Base-by-base conservation (phyloP, 352 stramenopile species). In the Globisporangium nunn region DNA sequence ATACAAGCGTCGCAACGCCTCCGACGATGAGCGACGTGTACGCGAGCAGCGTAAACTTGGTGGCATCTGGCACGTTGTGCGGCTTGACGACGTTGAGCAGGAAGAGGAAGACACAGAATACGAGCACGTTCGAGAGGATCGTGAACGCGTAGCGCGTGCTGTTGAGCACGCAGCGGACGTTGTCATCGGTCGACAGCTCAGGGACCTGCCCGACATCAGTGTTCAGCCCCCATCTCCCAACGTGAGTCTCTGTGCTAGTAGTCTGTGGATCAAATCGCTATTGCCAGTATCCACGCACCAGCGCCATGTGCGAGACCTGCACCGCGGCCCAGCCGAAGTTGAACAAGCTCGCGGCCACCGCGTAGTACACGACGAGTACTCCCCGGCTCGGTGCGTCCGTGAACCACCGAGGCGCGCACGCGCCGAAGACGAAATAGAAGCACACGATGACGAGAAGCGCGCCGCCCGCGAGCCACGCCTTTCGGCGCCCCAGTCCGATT, bases 281-380 rank as follows among this genome's bases (percentile, higher is more conserved):
- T 23, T 23, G 23, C 23, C 23, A 23, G 23, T 23, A 23, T 23
- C 23, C 47, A 58, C 57, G 15, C 56, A 87, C 85, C 82, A 94
- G 73, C 14, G 85, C 81, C 85, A 94, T 94, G 64, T 94, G 85
- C 0, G 80, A 90, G 8, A 94, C 85, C 55, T 94, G 85, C 6
- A 91, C 80, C 5, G 82, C 71, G 7, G 85, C 85, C 85, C 85
- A 94, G 3, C 85, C 85, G 48, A 91, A 68, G 64, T 94, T 94
- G 57, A 94, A 94, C 46, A 94, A 47, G 61, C 78, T 90, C 10
- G 82, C 81, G 17, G 75, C 78, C 17, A 85, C 63, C 35, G 75
- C 85, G 67, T 93, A 92, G 68, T 92, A 91, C 4, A 83, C 62
- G 7, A 93, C 71, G 18, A 93, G 64, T 1, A 86, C 63, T 12